Evolutionary conservation across 495 filamentous ascomycete genomes (phyloP).

Genomic region (Talaromyces adpressus): DNA sequence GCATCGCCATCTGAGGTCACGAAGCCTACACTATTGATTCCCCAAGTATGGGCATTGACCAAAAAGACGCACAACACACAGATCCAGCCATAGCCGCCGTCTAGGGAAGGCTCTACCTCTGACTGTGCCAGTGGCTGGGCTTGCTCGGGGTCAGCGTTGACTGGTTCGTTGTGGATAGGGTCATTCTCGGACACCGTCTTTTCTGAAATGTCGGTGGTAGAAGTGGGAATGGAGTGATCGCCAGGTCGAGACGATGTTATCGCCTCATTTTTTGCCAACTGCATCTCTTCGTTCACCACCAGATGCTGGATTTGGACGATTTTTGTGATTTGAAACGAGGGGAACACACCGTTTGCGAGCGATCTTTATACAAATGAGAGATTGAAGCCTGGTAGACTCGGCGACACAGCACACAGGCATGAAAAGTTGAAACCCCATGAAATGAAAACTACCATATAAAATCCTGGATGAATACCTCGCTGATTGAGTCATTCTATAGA

Average conservation of each 20-base stretch:
- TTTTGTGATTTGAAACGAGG: not conserved
- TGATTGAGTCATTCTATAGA: no score
- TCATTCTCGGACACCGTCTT: not conserved
- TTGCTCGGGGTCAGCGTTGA: not conserved
- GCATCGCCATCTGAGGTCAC: slow-evolving; percentile 24
- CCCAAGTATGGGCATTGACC: slow-evolving; percentile 53
- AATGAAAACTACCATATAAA: no score
- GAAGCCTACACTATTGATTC: slow-evolving; percentile 36
- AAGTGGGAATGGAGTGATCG: not conserved
- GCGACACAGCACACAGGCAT: no score
- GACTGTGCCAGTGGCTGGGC: not conserved
- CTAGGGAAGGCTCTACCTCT: slow-evolving; percentile 26
- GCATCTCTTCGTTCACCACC: not conserved
- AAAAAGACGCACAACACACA: slow-evolving; percentile 42
- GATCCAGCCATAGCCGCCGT: slow-evolving; percentile 52
- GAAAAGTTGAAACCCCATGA: no score
- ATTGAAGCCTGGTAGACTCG: no score
- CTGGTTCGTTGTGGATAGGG: not conserved
- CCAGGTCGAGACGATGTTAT: not conserved
- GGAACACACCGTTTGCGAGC: not conserved
- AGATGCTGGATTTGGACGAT: not conserved
- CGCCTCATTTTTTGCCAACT: not conserved
- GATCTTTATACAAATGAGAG: no score
- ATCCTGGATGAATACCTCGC: no score
- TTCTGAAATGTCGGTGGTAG: not conserved